These are phyloP conservation scores for Nematodospora anomalae DNA, from an alignment of 1,139 yeast genomes.

Conservation along the genomic window DNA sequence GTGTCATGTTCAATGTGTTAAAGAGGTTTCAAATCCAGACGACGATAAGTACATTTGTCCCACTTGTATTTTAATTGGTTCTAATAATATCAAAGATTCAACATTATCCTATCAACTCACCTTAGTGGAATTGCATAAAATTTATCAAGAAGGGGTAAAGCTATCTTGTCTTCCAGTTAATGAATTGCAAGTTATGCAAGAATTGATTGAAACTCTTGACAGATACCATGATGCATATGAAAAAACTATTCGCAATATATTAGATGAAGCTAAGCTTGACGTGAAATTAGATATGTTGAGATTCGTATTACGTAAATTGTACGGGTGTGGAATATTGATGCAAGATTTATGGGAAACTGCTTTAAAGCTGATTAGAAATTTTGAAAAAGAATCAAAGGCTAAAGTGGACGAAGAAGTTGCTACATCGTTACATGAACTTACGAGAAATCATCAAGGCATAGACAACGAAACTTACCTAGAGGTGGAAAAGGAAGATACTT, in stretches of 20 bases:
- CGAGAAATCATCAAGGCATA: too few species aligned
- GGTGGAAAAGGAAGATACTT: too few species aligned
- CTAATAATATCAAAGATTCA: constrained; percentile 18
- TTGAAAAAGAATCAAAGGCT: constrained; percentile 7
- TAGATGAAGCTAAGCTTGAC: constrained; percentile 11
- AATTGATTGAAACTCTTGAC: constrained; percentile 16
- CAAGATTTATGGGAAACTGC: constrained; percentile 24
- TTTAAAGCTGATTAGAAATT: constrained; percentile 20
- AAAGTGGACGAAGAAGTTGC: constrained; percentile 1
- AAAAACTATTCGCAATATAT: constrained; percentile 17
- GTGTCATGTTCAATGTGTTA: constrained; percentile 74
- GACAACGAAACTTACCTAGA: too few species aligned
- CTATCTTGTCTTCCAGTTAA: constrained; percentile 41
- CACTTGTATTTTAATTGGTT: constrained; percentile 47
- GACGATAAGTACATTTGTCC: constrained; percentile 63
- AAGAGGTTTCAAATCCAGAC: constrained; percentile 29
- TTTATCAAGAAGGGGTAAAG: constrained; percentile 29
- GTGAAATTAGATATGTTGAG: constrained; percentile 26
- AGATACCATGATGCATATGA: constrained; percentile 15
- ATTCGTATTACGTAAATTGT: constrained; percentile 33
- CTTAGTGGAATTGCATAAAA: constrained; percentile 18
- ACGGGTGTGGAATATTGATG: constrained; percentile 33
- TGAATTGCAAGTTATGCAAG: constrained; percentile 32
- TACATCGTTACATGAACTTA: too few species aligned
- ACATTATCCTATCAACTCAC: constrained; percentile 23